These are phyloP conservation scores for Aureobasidium uvarum DNA, from an alignment of 2,329 filamentous ascomycete genomes.

Conservation along the genomic window DNA sequence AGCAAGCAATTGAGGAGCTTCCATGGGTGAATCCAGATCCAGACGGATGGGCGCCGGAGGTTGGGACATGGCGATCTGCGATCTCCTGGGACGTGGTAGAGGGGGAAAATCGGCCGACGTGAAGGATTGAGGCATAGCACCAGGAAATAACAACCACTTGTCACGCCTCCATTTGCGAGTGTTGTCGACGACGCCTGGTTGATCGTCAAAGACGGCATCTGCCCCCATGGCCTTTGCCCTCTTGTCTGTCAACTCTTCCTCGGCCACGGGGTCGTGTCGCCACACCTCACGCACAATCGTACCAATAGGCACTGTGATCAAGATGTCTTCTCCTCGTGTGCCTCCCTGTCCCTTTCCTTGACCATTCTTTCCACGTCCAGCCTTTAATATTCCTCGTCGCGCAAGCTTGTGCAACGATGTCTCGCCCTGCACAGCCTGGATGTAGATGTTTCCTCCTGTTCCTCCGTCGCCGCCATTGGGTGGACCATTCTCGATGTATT, in stretches of 20 bases:
- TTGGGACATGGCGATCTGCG: slow-evolving; percentile 62
- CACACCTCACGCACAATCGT: slow-evolving; percentile 84
- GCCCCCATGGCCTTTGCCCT: slow-evolving; percentile 36
- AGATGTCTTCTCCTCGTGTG: slow-evolving; percentile 77
- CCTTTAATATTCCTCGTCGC: slow-evolving; percentile 69
- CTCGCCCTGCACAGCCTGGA: slow-evolving; percentile 87
- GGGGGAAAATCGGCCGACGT: slow-evolving; percentile 58
- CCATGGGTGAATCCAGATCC: slow-evolving; percentile 65
- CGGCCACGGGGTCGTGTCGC: slow-evolving; percentile 71
- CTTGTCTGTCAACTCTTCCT: slow-evolving; percentile 54
- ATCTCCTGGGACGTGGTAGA: slow-evolving; percentile 56
- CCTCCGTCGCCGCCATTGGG: slow-evolving; percentile 95
- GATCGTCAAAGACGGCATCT: slow-evolving; percentile 38
- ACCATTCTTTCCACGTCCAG: slow-evolving; percentile 72
- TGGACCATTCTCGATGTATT: slow-evolving; percentile 82
- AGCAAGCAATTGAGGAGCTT: slow-evolving; percentile 78
- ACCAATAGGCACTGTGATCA: slow-evolving; percentile 88
- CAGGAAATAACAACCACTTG: slow-evolving; percentile 86
- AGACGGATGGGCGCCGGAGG: slow-evolving; percentile 66
- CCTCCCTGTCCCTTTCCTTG: slow-evolving; percentile 72
- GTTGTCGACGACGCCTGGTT: slow-evolving; percentile 39
- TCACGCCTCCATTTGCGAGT: slow-evolving; percentile 52
- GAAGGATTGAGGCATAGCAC: slow-evolving; percentile 69
- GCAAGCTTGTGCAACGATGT: slow-evolving; percentile 92
- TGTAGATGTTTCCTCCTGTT: slow-evolving; percentile 86